These are phyloP conservation scores for Spongiforma sp. DNA, from an alignment of 1,284 basidiomycete genomes.

Conservation along the genomic window DNA sequence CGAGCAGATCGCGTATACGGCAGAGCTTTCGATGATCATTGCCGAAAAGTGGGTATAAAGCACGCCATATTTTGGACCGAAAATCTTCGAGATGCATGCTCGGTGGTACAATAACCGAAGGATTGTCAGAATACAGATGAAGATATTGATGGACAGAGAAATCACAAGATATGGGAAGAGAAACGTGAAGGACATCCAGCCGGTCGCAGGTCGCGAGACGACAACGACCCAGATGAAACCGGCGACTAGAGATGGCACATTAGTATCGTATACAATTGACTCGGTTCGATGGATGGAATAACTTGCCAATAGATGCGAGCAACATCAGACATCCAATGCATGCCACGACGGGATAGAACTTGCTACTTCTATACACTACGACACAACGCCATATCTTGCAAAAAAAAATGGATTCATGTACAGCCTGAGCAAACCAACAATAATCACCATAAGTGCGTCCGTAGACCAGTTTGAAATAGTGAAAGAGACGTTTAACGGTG, in stretches of 20 bases:
- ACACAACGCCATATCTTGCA: conserved; percentile 41
- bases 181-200: conserved; percentile 38
- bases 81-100: conserved; percentile 29
- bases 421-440: too few relatives aligned
- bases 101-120: conserved; percentile 38
- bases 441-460: conserved; percentile 37
- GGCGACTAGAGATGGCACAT: conserved; percentile 23
- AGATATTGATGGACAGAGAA: conserved; percentile 37
- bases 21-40: conserved; percentile 37
- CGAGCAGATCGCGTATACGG: conserved; percentile 34
- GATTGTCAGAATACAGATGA: conserved; percentile 35
- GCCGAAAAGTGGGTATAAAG: conserved; percentile 34
- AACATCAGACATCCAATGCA: conserved; percentile 28
- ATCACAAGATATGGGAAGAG: conserved; percentile 38
- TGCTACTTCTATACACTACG: conserved; percentile 40
- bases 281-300: neutral
- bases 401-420: too few relatives aligned
- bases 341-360: conserved; percentile 21
- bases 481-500: conserved; percentile 34
- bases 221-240: conserved; percentile 35
- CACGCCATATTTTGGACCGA: conserved; percentile 33
- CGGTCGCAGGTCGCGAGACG: conserved; percentile 25
- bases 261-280: neutral
- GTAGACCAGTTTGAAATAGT: conserved; percentile 39
- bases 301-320: conserved; percentile 32